Conservation (phyloP, 305 asterid species). For the Fraxinus xanthoxyloides region DNA sequence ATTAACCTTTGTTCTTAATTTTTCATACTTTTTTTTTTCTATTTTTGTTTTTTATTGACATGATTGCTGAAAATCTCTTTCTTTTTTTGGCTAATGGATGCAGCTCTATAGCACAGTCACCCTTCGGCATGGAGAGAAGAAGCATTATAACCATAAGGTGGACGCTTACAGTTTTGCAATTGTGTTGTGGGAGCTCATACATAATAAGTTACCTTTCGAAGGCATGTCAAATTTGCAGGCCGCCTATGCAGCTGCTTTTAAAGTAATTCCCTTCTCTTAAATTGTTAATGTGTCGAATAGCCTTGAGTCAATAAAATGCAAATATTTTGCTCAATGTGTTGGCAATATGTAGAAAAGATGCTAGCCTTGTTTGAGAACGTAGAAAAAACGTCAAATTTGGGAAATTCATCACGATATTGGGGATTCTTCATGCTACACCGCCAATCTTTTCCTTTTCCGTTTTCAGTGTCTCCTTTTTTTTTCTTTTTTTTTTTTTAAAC, state of each 20-base stretch:
- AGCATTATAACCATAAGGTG: conserved; percentile 93
- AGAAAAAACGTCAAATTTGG: background rate
- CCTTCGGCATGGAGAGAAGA: conserved; percentile 89
- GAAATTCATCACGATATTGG: background rate
- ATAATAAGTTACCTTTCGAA: conserved; percentile 82
- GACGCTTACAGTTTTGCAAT: conserved; percentile 96
- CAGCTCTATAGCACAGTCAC: conserved; percentile 96
- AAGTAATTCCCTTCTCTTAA: conserved; percentile 43
- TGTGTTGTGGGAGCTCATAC: conserved; percentile 95
- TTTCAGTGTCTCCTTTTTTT: background rate
- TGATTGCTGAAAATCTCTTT: background rate
- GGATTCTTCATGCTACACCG: background rate
- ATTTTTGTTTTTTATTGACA: background rate
- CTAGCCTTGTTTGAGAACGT: background rate
- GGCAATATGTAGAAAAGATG: background rate
- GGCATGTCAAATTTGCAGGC: conserved; percentile 99
- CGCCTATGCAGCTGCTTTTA: conserved; percentile 97
- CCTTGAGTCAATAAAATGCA: background rate
- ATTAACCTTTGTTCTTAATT: background rate
- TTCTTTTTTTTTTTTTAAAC: background rate
- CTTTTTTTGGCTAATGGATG: conserved; percentile 18
- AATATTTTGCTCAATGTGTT: background rate
- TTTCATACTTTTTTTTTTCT: background rate
- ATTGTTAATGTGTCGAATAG: background rate
- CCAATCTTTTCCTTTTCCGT: background rate